Evolutionary conservation across 176 grass and related monocot species (phyloP).

Genomic region (maize (Zea mays)): DNA sequence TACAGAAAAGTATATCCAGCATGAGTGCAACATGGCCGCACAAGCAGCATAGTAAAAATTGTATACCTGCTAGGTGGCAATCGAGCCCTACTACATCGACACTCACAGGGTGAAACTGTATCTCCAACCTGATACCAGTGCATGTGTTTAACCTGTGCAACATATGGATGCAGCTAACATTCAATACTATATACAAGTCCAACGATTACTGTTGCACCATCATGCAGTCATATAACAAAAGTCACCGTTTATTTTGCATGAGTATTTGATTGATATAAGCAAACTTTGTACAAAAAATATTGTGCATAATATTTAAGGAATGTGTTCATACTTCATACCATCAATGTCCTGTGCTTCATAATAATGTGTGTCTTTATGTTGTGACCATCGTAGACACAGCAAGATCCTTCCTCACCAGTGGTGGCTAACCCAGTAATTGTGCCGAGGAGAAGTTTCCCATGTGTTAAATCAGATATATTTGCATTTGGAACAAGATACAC

Average conservation of each 20-base stretch:
- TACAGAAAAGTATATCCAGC: not conserved
- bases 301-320: slow-evolving; percentile 11
- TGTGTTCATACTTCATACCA: slow-evolving; percentile 48
- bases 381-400: slow-evolving; percentile 59
- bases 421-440: slow-evolving; percentile 79
- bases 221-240: not conserved
- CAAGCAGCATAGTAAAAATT: slow-evolving; percentile 30
- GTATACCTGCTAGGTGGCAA: slow-evolving; percentile 85
- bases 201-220: slow-evolving; percentile 7
- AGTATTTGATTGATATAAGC: not conserved
- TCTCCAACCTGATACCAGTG: slow-evolving; percentile 85
- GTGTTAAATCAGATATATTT: slow-evolving; percentile 36
- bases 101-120: slow-evolving; percentile 75
- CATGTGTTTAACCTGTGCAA: slow-evolving; percentile 89
- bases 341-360: slow-evolving; percentile 81
- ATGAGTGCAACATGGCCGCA: not conserved
- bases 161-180: slow-evolving; percentile 10
- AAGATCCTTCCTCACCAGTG: slow-evolving; percentile 82
- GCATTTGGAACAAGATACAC: slow-evolving; percentile 61
- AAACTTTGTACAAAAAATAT: not conserved
- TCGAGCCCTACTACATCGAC: slow-evolving; percentile 79
- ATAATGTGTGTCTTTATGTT: slow-evolving; percentile 77
- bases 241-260: not conserved
- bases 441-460: slow-evolving; percentile 51
- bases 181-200: not conserved